These are phyloP conservation scores for Comarum palustre DNA, from an alignment of 306 rosid species.

Conservation along the genomic window DNA sequence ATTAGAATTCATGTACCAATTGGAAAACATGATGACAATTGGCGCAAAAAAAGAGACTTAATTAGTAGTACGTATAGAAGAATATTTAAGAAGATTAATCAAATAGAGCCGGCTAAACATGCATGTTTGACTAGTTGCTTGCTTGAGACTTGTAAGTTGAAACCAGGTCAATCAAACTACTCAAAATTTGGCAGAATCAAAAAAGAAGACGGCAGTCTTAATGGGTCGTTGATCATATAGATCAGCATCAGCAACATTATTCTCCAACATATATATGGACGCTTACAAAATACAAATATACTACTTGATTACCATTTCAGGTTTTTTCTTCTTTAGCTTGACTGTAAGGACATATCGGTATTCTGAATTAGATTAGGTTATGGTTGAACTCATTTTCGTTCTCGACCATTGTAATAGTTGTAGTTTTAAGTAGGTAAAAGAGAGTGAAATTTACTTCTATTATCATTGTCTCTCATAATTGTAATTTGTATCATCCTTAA, in stretches of 20 bases:
- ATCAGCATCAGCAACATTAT: neutral
- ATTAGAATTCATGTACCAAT: neutral
- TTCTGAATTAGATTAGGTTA: too few relatives aligned
- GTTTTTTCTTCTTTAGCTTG: too few relatives aligned
- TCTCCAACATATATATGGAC: neutral
- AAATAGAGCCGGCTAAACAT: conserved; percentile 19
- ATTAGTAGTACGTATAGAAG: neutral
- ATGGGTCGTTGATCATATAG: neutral
- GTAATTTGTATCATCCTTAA: too few relatives aligned
- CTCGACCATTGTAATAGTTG: too few relatives aligned
- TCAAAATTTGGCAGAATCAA: neutral
- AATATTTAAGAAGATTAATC: neutral
- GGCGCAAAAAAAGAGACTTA: neutral
- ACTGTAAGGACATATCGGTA: too few relatives aligned
- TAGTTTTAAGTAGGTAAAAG: too few relatives aligned
- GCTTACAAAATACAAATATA: too few relatives aligned
- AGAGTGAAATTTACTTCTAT: too few relatives aligned
- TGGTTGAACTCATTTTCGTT: too few relatives aligned
- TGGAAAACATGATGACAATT: neutral
- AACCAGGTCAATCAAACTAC: too few relatives aligned
- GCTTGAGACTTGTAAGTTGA: conserved; percentile 12
- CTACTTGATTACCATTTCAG: too few relatives aligned
- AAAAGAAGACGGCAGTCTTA: neutral
- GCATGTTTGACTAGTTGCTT: conserved; percentile 19
- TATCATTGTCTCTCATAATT: too few relatives aligned